Base-by-base conservation (phyloP, 257 asterid genomes). In the Penstemon eatonii region DNA sequence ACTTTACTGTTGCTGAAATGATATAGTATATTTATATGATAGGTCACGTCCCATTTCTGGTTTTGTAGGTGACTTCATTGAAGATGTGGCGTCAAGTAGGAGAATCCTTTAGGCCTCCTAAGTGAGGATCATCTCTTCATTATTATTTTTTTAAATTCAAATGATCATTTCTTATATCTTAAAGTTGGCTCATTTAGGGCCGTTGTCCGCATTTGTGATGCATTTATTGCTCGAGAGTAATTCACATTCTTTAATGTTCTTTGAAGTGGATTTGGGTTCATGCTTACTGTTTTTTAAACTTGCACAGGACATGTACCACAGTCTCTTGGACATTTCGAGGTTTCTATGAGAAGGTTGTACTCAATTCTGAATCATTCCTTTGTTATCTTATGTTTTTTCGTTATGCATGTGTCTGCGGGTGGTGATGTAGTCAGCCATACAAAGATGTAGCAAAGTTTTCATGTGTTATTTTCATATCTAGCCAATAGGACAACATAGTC, bases 31-130 rank as follows among this genome's bases (percentile, higher is more conserved):
- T 39, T 33, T 42, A 40, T 39, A 25, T 13, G 41, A 45, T 61
- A 11, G 66, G 75, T 56, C 70, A 54, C 52, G 36, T 76, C 41
- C 67, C 37, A 13, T 60, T 61, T 51, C 51, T 73, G 68, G 69
- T 51, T 70, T 73, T 81, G 70, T 54, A 91, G 97, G 96, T 91
- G 66, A 91, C 96, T 68, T 78, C 95, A n/a, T 68, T 86, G 85
- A 91, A 91, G 87, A 79, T 89, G 72, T 91, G 98, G 98, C 86
- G 98, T 66, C 95, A 91, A 84, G 96, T 91, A 46, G 96, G 98
- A 74, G 98, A 91, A 77, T 91, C 96, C 62, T 91, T 91, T 73
- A 86, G 77, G 67, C 98, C 98, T 63, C 96, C 98, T 15, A 91
- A 87, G 97, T 91, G 81, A 81, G 87, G 68, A 63, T 45, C 68